phyloP scores from a whole-genome alignment of 192 early-diverging fungal species.

The Backusella sp. region DNA sequence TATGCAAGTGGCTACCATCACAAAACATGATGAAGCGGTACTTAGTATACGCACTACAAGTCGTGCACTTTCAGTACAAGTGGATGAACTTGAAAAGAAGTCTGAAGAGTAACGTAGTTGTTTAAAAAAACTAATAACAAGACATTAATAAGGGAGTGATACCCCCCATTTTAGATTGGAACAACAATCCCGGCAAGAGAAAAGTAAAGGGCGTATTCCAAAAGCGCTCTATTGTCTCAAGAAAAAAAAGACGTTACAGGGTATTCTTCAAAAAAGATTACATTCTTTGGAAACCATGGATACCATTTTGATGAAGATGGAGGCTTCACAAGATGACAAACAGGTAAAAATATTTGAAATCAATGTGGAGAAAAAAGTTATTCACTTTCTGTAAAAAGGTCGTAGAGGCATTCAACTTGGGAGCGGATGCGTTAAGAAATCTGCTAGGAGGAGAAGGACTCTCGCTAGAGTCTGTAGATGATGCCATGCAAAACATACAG shows the following conservation, averaged over 20 bases:
- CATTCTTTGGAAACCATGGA: slow-evolving; percentile 60
- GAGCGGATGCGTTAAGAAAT: slow-evolving; percentile 51
- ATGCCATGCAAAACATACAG: slow-evolving; percentile 58
- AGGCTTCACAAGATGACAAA: slow-evolving; percentile 56
- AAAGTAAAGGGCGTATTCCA: slow-evolving; percentile 32
- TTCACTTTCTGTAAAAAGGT: slow-evolving; percentile 34
- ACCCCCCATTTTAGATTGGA: not conserved
- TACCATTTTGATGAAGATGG: slow-evolving; percentile 60
- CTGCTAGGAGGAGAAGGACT: slow-evolving; percentile 46
- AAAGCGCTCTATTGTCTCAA: slow-evolving; percentile 56
- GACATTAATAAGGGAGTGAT: not conserved
- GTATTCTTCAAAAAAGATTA: slow-evolving; percentile 56
- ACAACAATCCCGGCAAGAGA: slow-evolving; percentile 13
- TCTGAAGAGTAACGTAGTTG: slow-evolving; percentile 48
- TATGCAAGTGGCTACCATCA: slow-evolving; percentile 34
- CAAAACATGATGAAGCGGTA: slow-evolving; percentile 57
- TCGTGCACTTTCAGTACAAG: slow-evolving; percentile 48
- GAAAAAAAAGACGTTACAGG: slow-evolving; percentile 50
- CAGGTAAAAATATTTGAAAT: slow-evolving; percentile 39
- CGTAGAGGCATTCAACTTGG: slow-evolving; percentile 57
- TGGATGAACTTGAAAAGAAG: slow-evolving; percentile 54
- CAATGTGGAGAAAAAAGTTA: not conserved
- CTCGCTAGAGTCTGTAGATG: slow-evolving; percentile 49
- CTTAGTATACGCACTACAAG: slow-evolving; percentile 53
- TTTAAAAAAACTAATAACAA: not conserved